These are phyloP conservation scores for Dictyostelium brefeldianum DNA, from an alignment of 78 protist species.

Conservation along the genomic window DNA sequence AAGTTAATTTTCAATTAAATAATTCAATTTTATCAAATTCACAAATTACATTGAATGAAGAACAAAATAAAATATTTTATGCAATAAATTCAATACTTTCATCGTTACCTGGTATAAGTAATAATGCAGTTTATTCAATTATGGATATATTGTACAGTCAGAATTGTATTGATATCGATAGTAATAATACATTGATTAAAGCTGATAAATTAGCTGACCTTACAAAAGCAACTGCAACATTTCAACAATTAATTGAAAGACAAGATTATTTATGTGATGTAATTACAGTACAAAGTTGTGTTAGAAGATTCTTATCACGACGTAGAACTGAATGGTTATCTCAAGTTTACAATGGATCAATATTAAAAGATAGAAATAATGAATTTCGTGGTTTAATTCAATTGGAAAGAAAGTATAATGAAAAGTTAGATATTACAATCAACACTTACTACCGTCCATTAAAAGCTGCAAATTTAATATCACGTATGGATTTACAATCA, in stretches of 20 bases:
- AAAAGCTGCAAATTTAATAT: background rate
- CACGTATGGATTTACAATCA: slow-evolving; percentile 37
- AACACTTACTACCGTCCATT: slow-evolving; percentile 34
- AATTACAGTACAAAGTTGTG: slow-evolving; percentile 75
- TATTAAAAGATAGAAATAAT: slow-evolving; percentile 52
- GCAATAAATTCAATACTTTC: slow-evolving; percentile 41
- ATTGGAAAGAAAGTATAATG: slow-evolving; percentile 53
- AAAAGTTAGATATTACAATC: slow-evolving; percentile 26
- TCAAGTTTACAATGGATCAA: slow-evolving; percentile 27
- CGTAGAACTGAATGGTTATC: slow-evolving; percentile 61
- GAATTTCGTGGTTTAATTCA: slow-evolving; percentile 67
- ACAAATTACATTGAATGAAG: background rate
- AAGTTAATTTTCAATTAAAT: background rate
- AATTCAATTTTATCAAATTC: background rate
- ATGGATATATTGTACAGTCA: slow-evolving; percentile 63
- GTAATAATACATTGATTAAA: slow-evolving; percentile 8
- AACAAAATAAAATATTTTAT: slow-evolving; percentile 32
- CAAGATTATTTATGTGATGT: slow-evolving; percentile 53
- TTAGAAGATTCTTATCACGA: slow-evolving; percentile 55
- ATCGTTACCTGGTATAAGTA: slow-evolving; percentile 46
- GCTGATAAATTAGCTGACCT: background rate
- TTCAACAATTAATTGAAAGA: slow-evolving; percentile 26
- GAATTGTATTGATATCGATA: slow-evolving; percentile 13
- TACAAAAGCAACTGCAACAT: background rate
- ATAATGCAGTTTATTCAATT: slow-evolving; percentile 5